Base-by-base conservation (phyloP, 1,139 yeast species). In the Pichia sp. region DNA sequence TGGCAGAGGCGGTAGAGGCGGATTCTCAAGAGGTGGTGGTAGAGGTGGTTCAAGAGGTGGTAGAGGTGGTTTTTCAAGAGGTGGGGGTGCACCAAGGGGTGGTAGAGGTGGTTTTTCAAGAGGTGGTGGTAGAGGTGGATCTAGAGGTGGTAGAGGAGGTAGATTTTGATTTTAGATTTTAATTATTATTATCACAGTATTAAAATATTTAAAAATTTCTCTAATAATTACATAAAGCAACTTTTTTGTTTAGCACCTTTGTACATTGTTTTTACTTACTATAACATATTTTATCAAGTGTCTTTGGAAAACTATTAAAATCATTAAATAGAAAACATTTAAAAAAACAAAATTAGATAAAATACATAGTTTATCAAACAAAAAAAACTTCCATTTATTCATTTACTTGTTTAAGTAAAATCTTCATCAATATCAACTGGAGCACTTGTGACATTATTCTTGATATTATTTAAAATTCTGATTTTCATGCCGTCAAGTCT, bases 401-500 rank as follows among this genome's bases (percentile, higher is more conserved):
- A 26, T 26, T 6, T 26, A 36, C 57, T 60, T 1, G 65, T 12
- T 23, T 47, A 63, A 34, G 67, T 63, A 49, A 63, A 61, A 47
- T 63, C 67, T 41, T 63, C 67, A 42, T 75, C 82, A 30, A 60
- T 46, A 30, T 56, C 54, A 30, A 55, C 64, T 8, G 63, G 63
- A 10, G 59, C 61, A 12, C 53, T 54, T 25, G 47, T 46, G 11
- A 61, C 52, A 47, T 87, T 95, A 54, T 77, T 83, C 71, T 92
- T 92, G 57, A 92, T 80, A 66, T 83, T 83, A 59, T 90, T 74
- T 55, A 94, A 73, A 46, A 92, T 71, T 33, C 86, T 80, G n/a
- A 96, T 87, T 70, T 87, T 89, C 81, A 95, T 83, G 58, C 84
- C 87, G 64, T 94, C 98, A 48, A 92, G 78, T 65, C 89, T 87